Base-by-base conservation (phyloP, 371 early-diverging fungal species). In the Catenaria anguillulae region DNA sequence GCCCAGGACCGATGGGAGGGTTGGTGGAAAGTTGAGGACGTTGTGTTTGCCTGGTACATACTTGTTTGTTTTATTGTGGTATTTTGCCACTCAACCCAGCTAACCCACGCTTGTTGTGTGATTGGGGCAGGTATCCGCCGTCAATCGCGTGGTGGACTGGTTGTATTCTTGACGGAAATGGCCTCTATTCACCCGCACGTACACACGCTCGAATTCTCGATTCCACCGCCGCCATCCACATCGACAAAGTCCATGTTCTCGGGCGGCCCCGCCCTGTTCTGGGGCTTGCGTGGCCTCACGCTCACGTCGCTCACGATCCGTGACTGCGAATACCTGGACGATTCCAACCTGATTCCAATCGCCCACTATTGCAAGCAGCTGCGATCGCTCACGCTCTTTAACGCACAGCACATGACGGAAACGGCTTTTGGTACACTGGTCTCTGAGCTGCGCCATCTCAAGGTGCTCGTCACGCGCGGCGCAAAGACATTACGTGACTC, bases 231-330 rank as follows among this genome's bases (percentile, higher is more conserved):
- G 36, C 36, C 58, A 24, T 42, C 58, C 4, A 36, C 40, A 15
- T 33, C 35, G 13, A 58, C 58, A 13, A 40, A 58, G 40, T 26
- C 34, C 36, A 33, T 40, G 40, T 42, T 42, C 12, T 40, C 58
- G 13, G 36, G 36, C 29, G 36, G 36, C 34, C 17, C 36, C 13
- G 6, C 21, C 4, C 58, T 42, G 36, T 58, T 58, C 21, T 33
- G 1, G 10, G 29, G 52, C 13, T 21, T 42, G 36, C 55, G 36
- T 2, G 34, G 10, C 12, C 31, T 29, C 26, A 6, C 4, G 40
- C 58, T 58, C 35, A 58, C 58, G 58, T 40, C 58, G 43, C 24
- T 58, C 13, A 42, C 42, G 26, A 58, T 58, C 34, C 58, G 58
- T 15, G 40, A 58, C 26, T 58, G 58, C 42, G 40, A 58, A 12